phyloP scores from a whole-genome alignment of 2,329 filamentous ascomycete genomes.

The Dactylellina haptotyla region DNA sequence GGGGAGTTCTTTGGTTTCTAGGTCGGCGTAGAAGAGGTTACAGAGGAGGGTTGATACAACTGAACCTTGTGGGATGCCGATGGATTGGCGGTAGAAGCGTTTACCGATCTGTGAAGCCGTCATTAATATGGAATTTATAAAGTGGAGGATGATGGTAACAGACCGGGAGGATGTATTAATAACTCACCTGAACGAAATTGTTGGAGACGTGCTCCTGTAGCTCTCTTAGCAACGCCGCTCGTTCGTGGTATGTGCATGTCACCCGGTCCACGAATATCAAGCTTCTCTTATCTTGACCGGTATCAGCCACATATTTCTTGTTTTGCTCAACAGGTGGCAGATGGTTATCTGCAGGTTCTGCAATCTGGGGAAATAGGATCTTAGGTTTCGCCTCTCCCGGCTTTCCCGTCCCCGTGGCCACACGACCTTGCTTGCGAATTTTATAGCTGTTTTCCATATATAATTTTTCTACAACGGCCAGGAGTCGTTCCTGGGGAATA shows the following conservation, averaged over 20 bases:
- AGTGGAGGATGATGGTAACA: neutral
- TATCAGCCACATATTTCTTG: slow-evolving; percentile 49
- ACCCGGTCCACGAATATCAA: slow-evolving; percentile 81
- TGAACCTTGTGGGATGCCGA: slow-evolving; percentile 92
- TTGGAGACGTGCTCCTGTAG: slow-evolving; percentile 81
- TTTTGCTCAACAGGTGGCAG: slow-evolving; percentile 58
- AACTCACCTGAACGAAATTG: slow-evolving; percentile 76
- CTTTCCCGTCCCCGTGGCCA: slow-evolving; percentile 66
- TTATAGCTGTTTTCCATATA: slow-evolving; percentile 68
- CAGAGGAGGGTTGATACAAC: slow-evolving; percentile 86
- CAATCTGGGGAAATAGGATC: slow-evolving; percentile 39
- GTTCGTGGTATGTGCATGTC: slow-evolving; percentile 69
- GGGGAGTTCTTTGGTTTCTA: slow-evolving; percentile 75
- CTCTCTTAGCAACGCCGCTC: slow-evolving; percentile 73
- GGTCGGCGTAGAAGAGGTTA: slow-evolving; percentile 93
- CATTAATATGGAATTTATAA: neutral
- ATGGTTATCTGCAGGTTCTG: slow-evolving; percentile 51
- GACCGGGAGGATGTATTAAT: neutral
- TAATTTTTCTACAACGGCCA: slow-evolving; percentile 69
- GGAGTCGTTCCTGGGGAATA: slow-evolving; percentile 81
- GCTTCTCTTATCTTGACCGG: slow-evolving; percentile 67
- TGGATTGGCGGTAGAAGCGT: slow-evolving; percentile 85
- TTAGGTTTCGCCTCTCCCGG: slow-evolving; percentile 56
- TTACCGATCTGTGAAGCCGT: slow-evolving; percentile 71
- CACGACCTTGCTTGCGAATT: slow-evolving; percentile 66